Conservation (phyloP, 2,329 filamentous ascomycete species). For the Alternaria alternata region DNA sequence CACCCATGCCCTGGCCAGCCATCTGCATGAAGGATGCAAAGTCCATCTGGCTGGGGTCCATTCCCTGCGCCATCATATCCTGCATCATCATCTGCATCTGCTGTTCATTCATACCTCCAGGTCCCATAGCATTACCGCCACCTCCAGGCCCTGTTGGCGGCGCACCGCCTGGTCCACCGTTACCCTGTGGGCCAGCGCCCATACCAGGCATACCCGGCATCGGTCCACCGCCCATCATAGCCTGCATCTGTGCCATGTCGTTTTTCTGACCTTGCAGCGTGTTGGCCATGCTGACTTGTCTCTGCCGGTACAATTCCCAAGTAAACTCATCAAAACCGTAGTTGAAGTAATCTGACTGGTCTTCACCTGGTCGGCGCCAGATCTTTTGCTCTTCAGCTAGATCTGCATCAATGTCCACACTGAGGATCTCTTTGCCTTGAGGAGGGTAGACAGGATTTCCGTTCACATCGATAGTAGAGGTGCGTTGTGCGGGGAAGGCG, state of each 20-base stretch:
- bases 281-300: conserved; percentile 80
- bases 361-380: conserved; percentile 93
- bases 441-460: conserved; percentile 79
- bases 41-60: conserved; percentile 47
- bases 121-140: conserved; percentile 17
- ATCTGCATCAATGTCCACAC: conserved; percentile 62
- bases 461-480: conserved; percentile 85
- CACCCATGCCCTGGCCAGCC: conserved; percentile 44
- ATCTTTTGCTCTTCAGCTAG: conserved; percentile 80
- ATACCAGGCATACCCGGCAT: conserved; percentile 39
- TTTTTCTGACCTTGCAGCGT: conserved; percentile 85
- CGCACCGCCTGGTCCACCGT: conserved; percentile 29
- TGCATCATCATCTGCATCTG: conserved; percentile 69
- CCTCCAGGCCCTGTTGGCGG: conserved; percentile 43
- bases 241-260: conserved; percentile 68
- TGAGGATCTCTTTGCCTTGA: conserved; percentile 75
- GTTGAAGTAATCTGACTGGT: conserved; percentile 98
- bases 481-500: conserved; percentile 69
- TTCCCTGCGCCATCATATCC: conserved; percentile 60
- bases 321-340: conserved; percentile 99
- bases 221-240: conserved; percentile 57
- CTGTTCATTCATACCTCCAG: conserved; percentile 57
- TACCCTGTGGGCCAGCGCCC: conserved; percentile 25
- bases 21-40: conserved; percentile 48
- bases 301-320: conserved; percentile 92